Base-by-base conservation (phyloP, 1,284 basidiomycete species). In the Ceratobasidium sp. region DNA sequence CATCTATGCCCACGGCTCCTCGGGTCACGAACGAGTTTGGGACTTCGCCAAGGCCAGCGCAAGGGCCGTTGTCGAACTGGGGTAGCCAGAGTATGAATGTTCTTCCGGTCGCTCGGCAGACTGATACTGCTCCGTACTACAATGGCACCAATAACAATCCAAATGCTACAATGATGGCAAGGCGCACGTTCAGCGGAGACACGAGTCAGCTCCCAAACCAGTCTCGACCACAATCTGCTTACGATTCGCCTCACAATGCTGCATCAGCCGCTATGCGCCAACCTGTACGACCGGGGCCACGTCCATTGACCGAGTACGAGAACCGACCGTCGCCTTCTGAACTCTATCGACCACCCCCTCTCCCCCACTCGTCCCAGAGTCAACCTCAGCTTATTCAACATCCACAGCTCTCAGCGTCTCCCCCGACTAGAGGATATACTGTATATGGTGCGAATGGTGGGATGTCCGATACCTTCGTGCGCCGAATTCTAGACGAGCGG, bases 241-340 rank as follows among this genome's bases (percentile, higher is more conserved):
- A 69, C 18, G 64, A 61, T n/a, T n/a, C 57, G 32, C 30, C 59
- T 30, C 43, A 39, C 3, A 30, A 34, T 39, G 23, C 34, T 5
- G n/a, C 30, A n/a, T 36, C 34, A 12, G 5, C 50, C 16, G 16
- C 50, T 2, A 14, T 69, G 14, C 64, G 52, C 23, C 64, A 48
- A 2, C 23, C 6, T 18, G 26, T 21, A 18, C 64, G 64, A 26
- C 64, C 64, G 0, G 39, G 34, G 34, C 64, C 48, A 39, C 64
- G 64, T 23, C 64, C 64, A 21, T 18, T 69, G 32, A 57, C 64
- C 10, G 64, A 69, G 14, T 69, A 69, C 52, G 64, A 57, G 2
- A 34, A 55, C 4, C 18, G 52, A 8, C 64, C 64, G 32, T 55
- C 64, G 23, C 64, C 64, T 45, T 69, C 64, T n/a, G 52, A 69